Percentiles rank a stretch among this genome's conserved stretches.
phyloP scores from a whole-genome alignment of 805 yeast species.

The Monosporozyma siamensis region DNA sequence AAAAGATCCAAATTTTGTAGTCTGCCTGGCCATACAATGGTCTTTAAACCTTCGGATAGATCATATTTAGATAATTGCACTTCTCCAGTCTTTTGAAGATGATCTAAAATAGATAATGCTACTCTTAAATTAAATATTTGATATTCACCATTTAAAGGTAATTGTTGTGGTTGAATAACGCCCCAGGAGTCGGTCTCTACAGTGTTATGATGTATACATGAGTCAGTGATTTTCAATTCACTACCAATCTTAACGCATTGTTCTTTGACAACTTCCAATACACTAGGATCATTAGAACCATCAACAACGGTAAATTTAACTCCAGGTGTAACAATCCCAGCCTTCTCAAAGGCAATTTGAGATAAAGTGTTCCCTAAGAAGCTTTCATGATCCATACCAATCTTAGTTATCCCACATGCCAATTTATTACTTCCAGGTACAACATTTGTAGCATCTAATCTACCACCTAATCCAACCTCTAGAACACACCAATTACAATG shows the following conservation, averaged over 20 bases:
- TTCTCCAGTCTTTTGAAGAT: slow-evolving; percentile 18
- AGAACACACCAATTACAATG: slow-evolving; percentile 66
- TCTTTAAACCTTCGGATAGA: slow-evolving; percentile 43
- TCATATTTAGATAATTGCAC: slow-evolving; percentile 27
- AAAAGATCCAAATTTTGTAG: slow-evolving; percentile 44
- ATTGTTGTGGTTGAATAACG: slow-evolving; percentile 19
- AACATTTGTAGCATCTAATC: slow-evolving; percentile 82
- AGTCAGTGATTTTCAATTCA: slow-evolving; percentile 18
- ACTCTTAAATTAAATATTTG: slow-evolving; percentile 63
- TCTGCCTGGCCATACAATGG: slow-evolving; percentile 80
- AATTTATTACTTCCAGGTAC: slow-evolving; percentile 40
- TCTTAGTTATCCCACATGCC: slow-evolving; percentile 70
- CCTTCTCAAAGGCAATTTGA: slow-evolving; percentile 70
- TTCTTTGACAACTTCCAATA: slow-evolving; percentile 36
- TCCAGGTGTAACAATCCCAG: slow-evolving; percentile 57
- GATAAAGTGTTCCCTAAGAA: slow-evolving; percentile 58
- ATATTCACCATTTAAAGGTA: slow-evolving; percentile 64
- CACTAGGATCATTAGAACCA: slow-evolving; percentile 49
- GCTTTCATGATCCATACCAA: slow-evolving; percentile 77
- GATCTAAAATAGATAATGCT: slow-evolving; percentile 49
- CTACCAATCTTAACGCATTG: slow-evolving; percentile 32
- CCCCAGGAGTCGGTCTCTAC: slow-evolving; percentile 28
- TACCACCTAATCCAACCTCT: slow-evolving; percentile 95
- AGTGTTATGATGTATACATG: slow-evolving; percentile 7
- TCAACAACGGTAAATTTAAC: slow-evolving; percentile 61